A percentile compares a stretch with the other conserved stretches of the same genome.
Evolutionary conservation across 768 basidiomycete genomes (phyloP).

Genomic region (Agrocybe pediades): DNA sequence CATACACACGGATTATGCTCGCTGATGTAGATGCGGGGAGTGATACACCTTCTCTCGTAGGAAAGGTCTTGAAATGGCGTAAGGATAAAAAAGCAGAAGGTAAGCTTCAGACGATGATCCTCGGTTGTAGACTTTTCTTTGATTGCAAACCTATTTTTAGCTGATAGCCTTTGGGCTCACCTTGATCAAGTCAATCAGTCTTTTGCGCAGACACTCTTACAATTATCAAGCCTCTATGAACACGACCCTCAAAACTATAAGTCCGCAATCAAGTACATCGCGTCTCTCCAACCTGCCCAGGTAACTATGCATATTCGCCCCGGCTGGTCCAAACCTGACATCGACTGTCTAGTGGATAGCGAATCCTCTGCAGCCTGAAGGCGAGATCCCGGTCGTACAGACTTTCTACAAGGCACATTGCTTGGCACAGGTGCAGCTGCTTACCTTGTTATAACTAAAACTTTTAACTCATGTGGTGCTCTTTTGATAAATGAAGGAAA

Average conservation of each 20-base stretch:
- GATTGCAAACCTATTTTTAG: conserved; percentile 32
- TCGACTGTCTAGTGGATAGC: conserved; percentile 54
- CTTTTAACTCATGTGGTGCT: background rate
- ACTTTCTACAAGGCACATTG: conserved; percentile 60
- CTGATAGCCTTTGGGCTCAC: conserved; percentile 63
- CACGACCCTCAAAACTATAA: conserved; percentile 52
- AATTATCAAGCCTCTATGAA: conserved; percentile 51
- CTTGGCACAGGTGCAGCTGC: conserved; percentile 55
- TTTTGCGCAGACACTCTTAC: conserved; percentile 52
- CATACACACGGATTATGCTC: conserved; percentile 79
- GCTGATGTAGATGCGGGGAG: conserved; percentile 97
- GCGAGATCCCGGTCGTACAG: conserved; percentile 47
- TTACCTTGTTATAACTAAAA: background rate
- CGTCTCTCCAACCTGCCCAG: conserved; percentile 60
- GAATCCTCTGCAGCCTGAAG: conserved; percentile 50
- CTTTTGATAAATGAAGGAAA: conserved; percentile 45
- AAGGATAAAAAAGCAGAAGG: conserved; percentile 62
- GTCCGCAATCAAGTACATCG: conserved; percentile 61
- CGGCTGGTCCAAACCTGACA: background rate
- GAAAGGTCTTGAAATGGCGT: conserved; percentile 90
- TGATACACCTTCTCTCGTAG: conserved; percentile 92
- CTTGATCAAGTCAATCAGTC: conserved; percentile 65
- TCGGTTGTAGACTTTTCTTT: background rate
- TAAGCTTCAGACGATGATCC: conserved; percentile 20
- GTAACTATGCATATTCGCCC: conserved; percentile 25